These are phyloP conservation scores for Monosporozyma servazzii DNA, from an alignment of 805 yeast species.

Conservation along the genomic window DNA sequence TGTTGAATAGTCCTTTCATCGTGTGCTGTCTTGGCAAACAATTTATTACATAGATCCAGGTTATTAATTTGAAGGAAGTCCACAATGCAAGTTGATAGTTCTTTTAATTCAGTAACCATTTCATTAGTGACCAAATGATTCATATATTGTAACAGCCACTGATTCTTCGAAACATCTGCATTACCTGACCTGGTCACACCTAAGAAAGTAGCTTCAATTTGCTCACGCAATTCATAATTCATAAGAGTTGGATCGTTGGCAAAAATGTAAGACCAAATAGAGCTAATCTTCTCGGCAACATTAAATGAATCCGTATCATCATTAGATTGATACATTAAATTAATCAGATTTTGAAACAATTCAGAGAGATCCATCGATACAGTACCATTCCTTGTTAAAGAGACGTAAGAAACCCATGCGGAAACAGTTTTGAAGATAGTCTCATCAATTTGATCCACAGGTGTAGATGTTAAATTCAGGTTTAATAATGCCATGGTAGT, in stretches of 20 bases:
- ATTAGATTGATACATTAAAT: slow-evolving; percentile 24
- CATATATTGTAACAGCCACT: slow-evolving; percentile 30
- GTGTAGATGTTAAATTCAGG: slow-evolving; percentile 13
- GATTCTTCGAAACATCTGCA: slow-evolving; percentile 16
- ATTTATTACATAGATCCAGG: slow-evolving; percentile 26
- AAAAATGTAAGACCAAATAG: slow-evolving; percentile 23
- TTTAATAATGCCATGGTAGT: slow-evolving; percentile 27
- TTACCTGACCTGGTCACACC: slow-evolving; percentile 22
- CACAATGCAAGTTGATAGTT: slow-evolving; percentile 26
- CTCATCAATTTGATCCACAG: slow-evolving; percentile 7
- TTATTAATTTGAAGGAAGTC: slow-evolving; percentile 28
- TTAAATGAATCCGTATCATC: slow-evolving; percentile 18
- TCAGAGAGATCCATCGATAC: slow-evolving; percentile 26
- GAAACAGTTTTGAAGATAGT: slow-evolving; percentile 19
- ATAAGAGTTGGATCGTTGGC: slow-evolving; percentile 25
- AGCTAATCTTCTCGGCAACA: slow-evolving; percentile 20
- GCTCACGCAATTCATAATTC: slow-evolving; percentile 24
- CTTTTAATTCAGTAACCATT: slow-evolving; percentile 25
- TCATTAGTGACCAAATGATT: slow-evolving; percentile 27
- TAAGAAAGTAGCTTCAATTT: slow-evolving; percentile 25
- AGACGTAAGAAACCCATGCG: slow-evolving; percentile 28
- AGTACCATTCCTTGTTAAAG: slow-evolving; percentile 22
- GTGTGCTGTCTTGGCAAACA: slow-evolving; percentile 14
- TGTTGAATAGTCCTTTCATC: slow-evolving; percentile 16
- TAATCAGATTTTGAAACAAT: slow-evolving; percentile 22